Evolutionary conservation across 148 eudicot species (phyloP).

Genomic region (Beta vulgaris): DNA sequence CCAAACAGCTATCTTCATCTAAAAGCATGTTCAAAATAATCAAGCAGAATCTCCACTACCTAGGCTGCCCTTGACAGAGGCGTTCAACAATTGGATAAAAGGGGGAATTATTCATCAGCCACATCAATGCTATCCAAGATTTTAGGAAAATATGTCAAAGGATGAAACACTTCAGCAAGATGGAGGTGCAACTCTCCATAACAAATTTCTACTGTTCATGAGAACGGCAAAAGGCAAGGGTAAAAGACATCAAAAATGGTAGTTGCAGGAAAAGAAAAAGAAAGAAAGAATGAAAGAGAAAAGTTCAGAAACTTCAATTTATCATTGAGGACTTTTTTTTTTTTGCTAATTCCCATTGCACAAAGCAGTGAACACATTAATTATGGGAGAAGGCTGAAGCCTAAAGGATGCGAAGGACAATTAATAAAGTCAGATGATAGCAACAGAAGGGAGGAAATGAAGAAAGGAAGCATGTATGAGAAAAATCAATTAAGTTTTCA

Average conservation of each 20-base stretch:
- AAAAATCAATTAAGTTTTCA: neutral
- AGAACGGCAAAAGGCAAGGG: too few species aligned
- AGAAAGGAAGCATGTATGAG: neutral
- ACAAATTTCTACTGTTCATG: too few species aligned
- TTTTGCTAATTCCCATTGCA: neutral
- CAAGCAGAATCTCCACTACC: neutral
- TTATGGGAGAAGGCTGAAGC: neutral
- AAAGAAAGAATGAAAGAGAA: neutral
- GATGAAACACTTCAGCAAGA: neutral
- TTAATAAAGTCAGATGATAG: neutral
- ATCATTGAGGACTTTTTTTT: neutral
- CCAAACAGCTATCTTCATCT: neutral
- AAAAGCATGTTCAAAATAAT: neutral
- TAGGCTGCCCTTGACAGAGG: neutral
- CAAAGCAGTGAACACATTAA: neutral
- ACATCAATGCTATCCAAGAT: neutral
- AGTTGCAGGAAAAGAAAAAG: neutral
- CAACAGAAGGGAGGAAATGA: neutral
- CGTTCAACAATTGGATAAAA: neutral
- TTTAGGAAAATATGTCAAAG: too few species aligned
- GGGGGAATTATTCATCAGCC: neutral
- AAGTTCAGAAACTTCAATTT: neutral
- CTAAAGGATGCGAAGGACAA: neutral
- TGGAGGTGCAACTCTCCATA: neutral
- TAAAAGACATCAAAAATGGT: too few species aligned